Evolutionary conservation across 345 rosid genomes (phyloP).

Genomic region (Crucihimalaya himalaica): DNA sequence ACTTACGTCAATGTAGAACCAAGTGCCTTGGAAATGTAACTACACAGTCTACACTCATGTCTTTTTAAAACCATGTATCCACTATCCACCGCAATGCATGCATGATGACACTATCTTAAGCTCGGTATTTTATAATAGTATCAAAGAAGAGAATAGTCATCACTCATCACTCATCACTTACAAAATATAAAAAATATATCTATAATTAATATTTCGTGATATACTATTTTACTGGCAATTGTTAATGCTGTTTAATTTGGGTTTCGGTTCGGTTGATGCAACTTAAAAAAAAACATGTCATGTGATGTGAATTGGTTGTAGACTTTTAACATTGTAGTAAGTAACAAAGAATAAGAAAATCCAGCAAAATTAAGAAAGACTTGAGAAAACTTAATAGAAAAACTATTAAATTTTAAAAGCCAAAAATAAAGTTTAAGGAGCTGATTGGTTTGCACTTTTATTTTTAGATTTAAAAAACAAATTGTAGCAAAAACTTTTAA

Average conservation of each 20-base stretch:
- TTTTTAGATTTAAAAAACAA: no score
- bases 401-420: background rate
- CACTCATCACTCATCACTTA: background rate
- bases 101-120: background rate
- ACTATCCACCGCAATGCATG: background rate
- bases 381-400: background rate
- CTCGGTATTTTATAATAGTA: background rate
- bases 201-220: no score
- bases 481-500: no score
- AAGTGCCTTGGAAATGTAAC: slow-evolving; percentile 12
- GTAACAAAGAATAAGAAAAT: background rate
- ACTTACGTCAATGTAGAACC: background rate
- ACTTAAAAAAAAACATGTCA: background rate
- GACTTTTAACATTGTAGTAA: background rate
- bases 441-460: no score
- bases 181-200: no score
- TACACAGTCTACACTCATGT: background rate
- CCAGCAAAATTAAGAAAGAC: background rate
- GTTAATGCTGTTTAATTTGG: background rate
- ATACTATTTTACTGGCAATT: no score
- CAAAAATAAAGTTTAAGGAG: background rate
- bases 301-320: background rate
- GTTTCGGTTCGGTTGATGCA: no score
- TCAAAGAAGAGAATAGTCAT: background rate
- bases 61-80: background rate